These are phyloP conservation scores for Physocladia obscura DNA, from an alignment of 192 early-diverging fungal species.

Conservation along the genomic window DNA sequence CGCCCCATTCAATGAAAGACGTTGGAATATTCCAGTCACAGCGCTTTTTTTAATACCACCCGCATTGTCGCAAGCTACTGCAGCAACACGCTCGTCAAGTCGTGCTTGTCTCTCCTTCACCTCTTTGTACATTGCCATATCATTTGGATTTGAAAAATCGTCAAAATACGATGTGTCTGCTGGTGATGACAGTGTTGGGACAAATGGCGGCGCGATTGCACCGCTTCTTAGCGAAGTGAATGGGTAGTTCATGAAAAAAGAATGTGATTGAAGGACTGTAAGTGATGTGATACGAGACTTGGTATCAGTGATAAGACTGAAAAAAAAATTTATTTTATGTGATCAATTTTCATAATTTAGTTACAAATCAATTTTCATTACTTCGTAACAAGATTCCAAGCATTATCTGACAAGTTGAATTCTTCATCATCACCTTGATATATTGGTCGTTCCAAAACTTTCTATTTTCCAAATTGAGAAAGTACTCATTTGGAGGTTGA, in stretches of 20 bases:
- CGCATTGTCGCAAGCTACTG: slow-evolving; percentile 2
- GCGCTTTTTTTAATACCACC: background rate
- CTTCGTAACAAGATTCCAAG: slow-evolving; percentile 75
- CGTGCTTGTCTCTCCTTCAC: slow-evolving; percentile 44
- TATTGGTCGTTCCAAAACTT: slow-evolving; percentile 74
- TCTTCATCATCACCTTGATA: slow-evolving; percentile 76
- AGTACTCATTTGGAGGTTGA: background rate
- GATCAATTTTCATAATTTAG: background rate
- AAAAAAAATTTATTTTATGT: background rate
- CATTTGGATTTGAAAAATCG: slow-evolving; percentile 48
- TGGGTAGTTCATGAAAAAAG: slow-evolving; percentile 42
- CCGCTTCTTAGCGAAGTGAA: slow-evolving; percentile 27
- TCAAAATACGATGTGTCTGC: slow-evolving; percentile 60
- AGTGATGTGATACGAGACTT: slow-evolving; percentile 25
- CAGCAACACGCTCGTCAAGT: slow-evolving; percentile 13
- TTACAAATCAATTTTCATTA: slow-evolving; percentile 3
- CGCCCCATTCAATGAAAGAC: background rate
- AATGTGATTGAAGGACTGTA: slow-evolving; percentile 28
- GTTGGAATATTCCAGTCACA: background rate
- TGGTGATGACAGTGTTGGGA: slow-evolving; percentile 38
- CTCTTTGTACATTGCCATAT: slow-evolving; percentile 60
- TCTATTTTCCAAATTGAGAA: slow-evolving; percentile 52
- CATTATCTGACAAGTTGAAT: slow-evolving; percentile 71
- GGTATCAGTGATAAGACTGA: slow-evolving; percentile 27
- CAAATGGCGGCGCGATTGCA: slow-evolving; percentile 38